Percentiles rank a stretch among this genome's conserved stretches.
These are phyloP conservation scores for Gigaspora rosea DNA, from an alignment of 192 early-diverging fungal species.

Conservation along the genomic window DNA sequence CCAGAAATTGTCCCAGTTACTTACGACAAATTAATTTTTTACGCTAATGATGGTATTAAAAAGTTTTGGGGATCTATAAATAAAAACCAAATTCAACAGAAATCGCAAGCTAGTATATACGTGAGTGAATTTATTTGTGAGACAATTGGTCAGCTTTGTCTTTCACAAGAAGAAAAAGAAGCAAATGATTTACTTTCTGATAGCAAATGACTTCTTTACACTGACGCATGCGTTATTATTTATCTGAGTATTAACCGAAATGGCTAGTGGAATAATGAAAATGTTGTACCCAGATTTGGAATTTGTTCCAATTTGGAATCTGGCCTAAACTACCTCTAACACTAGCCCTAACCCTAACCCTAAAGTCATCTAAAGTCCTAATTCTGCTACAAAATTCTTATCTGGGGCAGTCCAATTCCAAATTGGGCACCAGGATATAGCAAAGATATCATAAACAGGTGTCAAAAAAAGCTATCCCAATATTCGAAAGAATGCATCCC, in stretches of 20 bases:
- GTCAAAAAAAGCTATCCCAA: constrained; percentile 21
- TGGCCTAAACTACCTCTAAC: too few relatives aligned
- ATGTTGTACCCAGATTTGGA: too few relatives aligned
- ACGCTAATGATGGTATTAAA: constrained; percentile 1
- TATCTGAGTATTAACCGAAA: background rate
- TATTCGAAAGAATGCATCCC: constrained; percentile 12
- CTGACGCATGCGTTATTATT: constrained; percentile 4
- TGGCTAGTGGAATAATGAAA: constrained; percentile 17
- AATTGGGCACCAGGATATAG: too few relatives aligned
- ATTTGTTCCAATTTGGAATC: too few relatives aligned
- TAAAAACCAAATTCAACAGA: background rate
- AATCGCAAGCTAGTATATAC: constrained; percentile 3
- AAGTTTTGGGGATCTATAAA: background rate
- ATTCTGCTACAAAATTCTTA: too few relatives aligned
- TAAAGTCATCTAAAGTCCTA: too few relatives aligned
- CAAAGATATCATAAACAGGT: constrained; percentile 28
- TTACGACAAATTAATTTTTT: constrained; percentile 15
- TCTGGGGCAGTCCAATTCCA: too few relatives aligned
- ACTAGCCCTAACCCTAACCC: too few relatives aligned
- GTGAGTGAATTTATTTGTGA: constrained; percentile 7
- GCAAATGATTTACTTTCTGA: background rate
- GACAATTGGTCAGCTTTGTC: background rate
- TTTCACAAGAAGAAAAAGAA: constrained; percentile 6
- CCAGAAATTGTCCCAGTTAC: constrained; percentile 2
- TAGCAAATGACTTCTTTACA: background rate